Conservation (phyloP, 257 asterid species). For the Fraxinus pennsylvanica region DNA sequence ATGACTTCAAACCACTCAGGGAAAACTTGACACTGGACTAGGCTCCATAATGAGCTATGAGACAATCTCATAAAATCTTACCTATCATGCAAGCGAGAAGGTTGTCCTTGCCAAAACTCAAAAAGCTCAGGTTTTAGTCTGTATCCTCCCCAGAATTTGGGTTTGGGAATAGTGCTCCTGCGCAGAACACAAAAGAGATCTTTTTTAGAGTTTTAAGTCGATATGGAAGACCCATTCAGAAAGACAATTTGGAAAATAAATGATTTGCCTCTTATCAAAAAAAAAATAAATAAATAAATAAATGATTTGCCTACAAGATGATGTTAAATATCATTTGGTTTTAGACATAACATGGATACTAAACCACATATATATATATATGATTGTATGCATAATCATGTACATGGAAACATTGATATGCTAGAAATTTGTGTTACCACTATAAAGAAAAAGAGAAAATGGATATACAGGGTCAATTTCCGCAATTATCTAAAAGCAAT, state of each 20-base stretch:
- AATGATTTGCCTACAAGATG: not conserved
- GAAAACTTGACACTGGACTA: not conserved
- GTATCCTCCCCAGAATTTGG: conserved; percentile 81
- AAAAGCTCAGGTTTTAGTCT: conserved; percentile 70
- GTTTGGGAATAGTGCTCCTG: conserved; percentile 67
- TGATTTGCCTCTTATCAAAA: not conserved
- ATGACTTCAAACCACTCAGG: not conserved
- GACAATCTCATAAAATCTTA: conserved; percentile 20
- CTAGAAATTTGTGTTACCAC: not conserved
- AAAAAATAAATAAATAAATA: too few relatives aligned
- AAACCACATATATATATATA: not conserved
- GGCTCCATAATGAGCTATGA: conserved; percentile 8
- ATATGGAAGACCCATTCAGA: conserved; percentile 12
- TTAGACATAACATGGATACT: conserved; percentile 1
- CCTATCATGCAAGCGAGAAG: conserved; percentile 73
- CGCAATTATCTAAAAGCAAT: conserved; percentile 12
- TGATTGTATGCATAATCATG: not conserved
- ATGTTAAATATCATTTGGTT: not conserved
- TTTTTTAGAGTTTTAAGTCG: not conserved
- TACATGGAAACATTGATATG: not conserved
- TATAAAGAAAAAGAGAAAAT: not conserved
- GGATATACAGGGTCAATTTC: not conserved
- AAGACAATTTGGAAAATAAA: not conserved
- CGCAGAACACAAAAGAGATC: conserved; percentile 11
- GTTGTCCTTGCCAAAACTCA: conserved; percentile 92